Evolutionary conservation across 2,329 filamentous ascomycete species (phyloP), one percentile per base, ranked within the genome.

Genomic region (Colletotrichum destructivum): DNA sequence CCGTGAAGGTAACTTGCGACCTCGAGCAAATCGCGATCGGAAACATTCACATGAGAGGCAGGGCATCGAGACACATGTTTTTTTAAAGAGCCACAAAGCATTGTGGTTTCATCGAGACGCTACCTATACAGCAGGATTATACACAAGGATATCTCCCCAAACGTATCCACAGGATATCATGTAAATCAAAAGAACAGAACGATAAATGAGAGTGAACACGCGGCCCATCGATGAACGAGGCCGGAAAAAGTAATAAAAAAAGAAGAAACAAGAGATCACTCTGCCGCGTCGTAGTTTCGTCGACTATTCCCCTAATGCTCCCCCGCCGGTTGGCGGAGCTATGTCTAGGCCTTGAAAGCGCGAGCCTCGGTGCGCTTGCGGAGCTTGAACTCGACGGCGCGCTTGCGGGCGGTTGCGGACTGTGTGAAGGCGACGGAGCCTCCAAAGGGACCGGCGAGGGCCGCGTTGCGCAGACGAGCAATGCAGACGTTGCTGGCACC

Each of bases 351-450:
- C 69, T 69, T 55, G 69, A 72, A 72, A 42, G 59, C 54, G 60
- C 69, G 69, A 65, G 81, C 76, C 64, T 79, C 75, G 76, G 80
- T 78, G 57, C 80, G 78, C 78, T 81, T 81, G 76, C 76, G 78
- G 11, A 82, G 76, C 13, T 80, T 77, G 81, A 87, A 90, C 78
- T 87, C 88, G 69, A 92, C 81, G 46, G 90, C 89, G 57, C 90
- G 85, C 88, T 91, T 91, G 81, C 87, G 85, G n/a, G 88, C 88
- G 15, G 84, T 83, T 15, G 86, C 60, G 67, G 84, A 87, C 85
- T 91, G 88, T 0, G 89, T 91, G 79, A 93, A 92, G 42, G 89
- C 90, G 51, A 86, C 89, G 18, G 88, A 90, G 60, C 91, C 90
- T 76, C 91, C 90, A 73, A 93, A 92, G 18, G 91, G 91, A 2